Base-by-base conservation (phyloP, 768 basidiomycete genomes). In the Austroboletus festivus region DNA sequence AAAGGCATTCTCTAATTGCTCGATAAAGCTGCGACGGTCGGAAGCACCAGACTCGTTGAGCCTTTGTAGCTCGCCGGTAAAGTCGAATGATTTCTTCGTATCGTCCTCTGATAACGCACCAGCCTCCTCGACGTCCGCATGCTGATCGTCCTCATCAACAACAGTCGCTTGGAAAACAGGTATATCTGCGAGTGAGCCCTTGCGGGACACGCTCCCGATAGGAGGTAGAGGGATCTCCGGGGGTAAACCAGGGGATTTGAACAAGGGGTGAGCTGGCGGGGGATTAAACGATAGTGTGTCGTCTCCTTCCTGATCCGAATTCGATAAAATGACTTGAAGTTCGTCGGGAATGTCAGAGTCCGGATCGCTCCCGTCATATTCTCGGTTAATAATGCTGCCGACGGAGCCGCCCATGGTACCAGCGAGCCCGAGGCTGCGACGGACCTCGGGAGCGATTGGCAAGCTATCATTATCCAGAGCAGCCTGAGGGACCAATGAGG, bases 291-390 rank as follows among this genome's bases (percentile, higher is more conserved):
- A 69, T 58, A 69, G 49, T 5, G 73, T 77, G 37, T 80, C 76
- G 2, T 75, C 73, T 7, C 62, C 63, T 26, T 68, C 69, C 18
- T 67, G 64, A 48, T 73, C 53, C 44, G 73, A 57, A 63, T 70
- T 59, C 0, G 72, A 72, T 21, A 91, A 63, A 40, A 91, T 81
- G 20, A 73, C 71, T 53, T 82, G 81, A 47, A 91, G 62, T 63
- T 91, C 89, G 35, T 86, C 79, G 1, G 89, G 87, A n/a, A 90
- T 86, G 56, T 92, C 87, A 2, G 83, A 86, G 61, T 89, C 83
- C 0, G 79, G 84, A 57, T 88, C 83, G 9, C 78, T 78, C 3
- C 69, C 72, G 31, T 84, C 77, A 8, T 76, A 54, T 18, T 73
- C 75, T 15, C 69, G 69, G 46, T 72, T 74, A 1, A 63, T 65